These are phyloP conservation scores for Barnettozyma sp. DNA, from an alignment of 805 yeast species.

Conservation along the genomic window DNA sequence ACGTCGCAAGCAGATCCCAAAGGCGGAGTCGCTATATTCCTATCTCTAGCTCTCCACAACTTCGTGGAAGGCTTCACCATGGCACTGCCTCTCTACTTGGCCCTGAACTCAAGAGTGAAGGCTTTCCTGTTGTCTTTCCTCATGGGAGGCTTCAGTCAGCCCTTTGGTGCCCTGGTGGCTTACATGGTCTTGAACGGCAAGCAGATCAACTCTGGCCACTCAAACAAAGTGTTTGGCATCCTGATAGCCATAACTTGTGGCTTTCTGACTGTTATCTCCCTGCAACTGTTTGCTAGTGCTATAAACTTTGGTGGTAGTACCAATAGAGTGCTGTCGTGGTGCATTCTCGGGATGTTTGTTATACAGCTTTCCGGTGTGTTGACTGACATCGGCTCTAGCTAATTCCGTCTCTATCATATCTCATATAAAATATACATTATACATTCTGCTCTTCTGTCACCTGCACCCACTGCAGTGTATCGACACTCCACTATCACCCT, in stretches of 20 bases:
- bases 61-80: conserved; percentile 91
- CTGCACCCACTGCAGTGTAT: too few species aligned
- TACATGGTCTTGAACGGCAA: conserved; percentile 39
- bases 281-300: conserved; percentile 83
- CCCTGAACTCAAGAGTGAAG: conserved; percentile 51
- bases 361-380: conserved; percentile 43
- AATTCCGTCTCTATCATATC: too few species aligned
- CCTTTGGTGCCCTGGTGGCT: conserved; percentile 80
- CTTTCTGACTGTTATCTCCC: conserved; percentile 69
- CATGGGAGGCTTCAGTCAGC: conserved; percentile 82
- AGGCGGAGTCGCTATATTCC: conserved; percentile 72
- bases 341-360: conserved; percentile 49
- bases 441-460: too few species aligned
- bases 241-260: conserved; percentile 76
- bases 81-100: conserved; percentile 83
- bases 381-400: conserved; percentile 22
- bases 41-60: conserved; percentile 84
- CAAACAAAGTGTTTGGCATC: conserved; percentile 45
- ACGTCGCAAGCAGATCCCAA: conserved; percentile 62
- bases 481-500: too few species aligned
- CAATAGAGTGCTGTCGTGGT: conserved; percentile 50
- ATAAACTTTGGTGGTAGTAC: conserved; percentile 73
- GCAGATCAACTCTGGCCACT: conserved; percentile 28
- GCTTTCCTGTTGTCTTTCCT: conserved; percentile 62
- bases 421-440: too few species aligned